phyloP scores from a whole-genome alignment of 345 rosid genomes.

The Trapa incisa region DNA sequence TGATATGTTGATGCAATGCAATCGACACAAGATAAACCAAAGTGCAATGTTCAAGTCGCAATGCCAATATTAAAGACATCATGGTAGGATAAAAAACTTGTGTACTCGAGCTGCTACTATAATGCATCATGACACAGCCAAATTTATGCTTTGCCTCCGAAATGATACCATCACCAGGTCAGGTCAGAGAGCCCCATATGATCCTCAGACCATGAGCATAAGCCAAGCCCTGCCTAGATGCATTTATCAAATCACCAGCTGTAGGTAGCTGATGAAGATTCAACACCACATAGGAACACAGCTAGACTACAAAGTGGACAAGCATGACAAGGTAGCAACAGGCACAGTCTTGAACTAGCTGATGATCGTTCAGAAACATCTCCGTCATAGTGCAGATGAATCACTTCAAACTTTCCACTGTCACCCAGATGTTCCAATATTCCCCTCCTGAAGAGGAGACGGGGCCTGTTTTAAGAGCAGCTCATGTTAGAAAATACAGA shows the following conservation, averaged over 20 bases:
- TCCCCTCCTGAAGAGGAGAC: not conserved
- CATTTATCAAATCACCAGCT: not conserved
- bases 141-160: no score
- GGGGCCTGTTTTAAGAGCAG: not conserved
- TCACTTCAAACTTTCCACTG: not conserved
- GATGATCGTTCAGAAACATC: not conserved
- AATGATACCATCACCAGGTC: no score
- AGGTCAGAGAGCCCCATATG: no score
- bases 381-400: not conserved
- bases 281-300: not conserved
- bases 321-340: not conserved
- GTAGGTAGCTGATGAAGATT: not conserved
- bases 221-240: no score
- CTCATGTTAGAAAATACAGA: not conserved
- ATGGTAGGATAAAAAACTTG: no score
- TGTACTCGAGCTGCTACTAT: no score
- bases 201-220: no score
- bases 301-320: constrained; percentile 2
- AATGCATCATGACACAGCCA: no score
- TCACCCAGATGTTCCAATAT: not conserved
- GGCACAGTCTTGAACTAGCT: not conserved
- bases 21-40: no score
- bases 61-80: no score
- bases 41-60: no score
- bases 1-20: no score